phyloP scores from a whole-genome alignment of 2,329 filamentous ascomycete genomes.

The Sporothrix inflata region DNA sequence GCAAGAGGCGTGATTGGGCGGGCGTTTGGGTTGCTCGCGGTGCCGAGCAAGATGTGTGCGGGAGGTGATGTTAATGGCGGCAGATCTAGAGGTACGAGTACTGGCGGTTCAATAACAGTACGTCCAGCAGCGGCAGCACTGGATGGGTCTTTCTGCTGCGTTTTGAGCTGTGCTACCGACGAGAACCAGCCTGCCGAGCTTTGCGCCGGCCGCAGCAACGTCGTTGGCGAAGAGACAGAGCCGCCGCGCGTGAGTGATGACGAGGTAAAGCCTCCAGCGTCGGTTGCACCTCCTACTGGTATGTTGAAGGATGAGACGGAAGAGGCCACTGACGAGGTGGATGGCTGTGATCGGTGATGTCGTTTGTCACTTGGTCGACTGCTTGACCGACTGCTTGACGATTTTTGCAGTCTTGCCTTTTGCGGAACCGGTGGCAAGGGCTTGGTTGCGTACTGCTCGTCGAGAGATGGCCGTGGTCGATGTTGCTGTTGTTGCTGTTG shows the following conservation, averaged over 20 bases:
- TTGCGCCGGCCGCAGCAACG: conserved; percentile 15
- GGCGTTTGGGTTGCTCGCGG: background rate
- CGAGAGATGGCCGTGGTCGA: conserved; percentile 13
- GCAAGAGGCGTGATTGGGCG: conserved; percentile 17
- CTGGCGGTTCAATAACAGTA: background rate
- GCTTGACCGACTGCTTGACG: background rate
- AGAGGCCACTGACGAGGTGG: conserved; percentile 10
- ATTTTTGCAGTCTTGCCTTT: background rate
- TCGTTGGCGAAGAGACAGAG: background rate
- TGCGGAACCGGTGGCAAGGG: background rate
- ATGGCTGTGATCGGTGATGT: conserved; percentile 9
- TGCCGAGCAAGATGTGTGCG: background rate
- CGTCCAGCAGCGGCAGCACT: background rate
- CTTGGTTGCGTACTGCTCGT: conserved; percentile 21
- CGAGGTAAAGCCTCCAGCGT: background rate
- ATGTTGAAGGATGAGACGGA: conserved; percentile 21
- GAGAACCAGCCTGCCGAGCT: conserved; percentile 17
- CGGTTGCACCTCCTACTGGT: background rate
- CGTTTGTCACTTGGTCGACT: background rate
- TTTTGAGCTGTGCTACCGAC: background rate
- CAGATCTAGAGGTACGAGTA: background rate
- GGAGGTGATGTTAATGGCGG: conserved; percentile 10
- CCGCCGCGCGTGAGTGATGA: background rate
- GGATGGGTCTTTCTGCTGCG: background rate
- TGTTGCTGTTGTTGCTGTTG: conserved; percentile 4